Percentiles rank a stretch among this genome's conserved stretches.
Evolutionary conservation across 2,329 filamentous ascomycete genomes (phyloP).

Genomic region (Lasiodiplodia citricola): DNA sequence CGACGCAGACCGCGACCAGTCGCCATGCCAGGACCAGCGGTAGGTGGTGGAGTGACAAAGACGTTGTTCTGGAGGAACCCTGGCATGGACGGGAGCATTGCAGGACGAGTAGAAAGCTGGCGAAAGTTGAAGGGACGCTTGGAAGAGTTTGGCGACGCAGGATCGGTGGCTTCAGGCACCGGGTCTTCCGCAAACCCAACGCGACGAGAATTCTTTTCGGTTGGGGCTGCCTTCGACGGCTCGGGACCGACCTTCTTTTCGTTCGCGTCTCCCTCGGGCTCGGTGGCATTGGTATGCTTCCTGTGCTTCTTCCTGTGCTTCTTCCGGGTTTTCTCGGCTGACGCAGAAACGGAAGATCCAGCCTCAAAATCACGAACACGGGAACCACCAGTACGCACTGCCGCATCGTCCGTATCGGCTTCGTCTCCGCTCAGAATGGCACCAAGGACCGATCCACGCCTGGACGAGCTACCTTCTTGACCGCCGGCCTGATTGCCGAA

Average conservation of each 20-base stretch:
- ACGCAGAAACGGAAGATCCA: conserved; percentile 40
- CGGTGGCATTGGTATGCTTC: conserved; percentile 37
- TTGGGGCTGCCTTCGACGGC: background rate
- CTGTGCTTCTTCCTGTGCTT: conserved; percentile 56
- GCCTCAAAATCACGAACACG: conserved; percentile 57
- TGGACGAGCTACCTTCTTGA: conserved; percentile 34
- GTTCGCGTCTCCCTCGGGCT: background rate
- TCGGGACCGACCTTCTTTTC: background rate
- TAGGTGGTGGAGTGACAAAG: conserved; percentile 51
- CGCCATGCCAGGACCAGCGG: conserved; percentile 40
- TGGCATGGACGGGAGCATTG: conserved; percentile 60
- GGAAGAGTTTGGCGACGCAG: conserved; percentile 51
- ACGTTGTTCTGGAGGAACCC: conserved; percentile 68
- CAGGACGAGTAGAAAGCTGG: conserved; percentile 55
- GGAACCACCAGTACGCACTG: conserved; percentile 38
- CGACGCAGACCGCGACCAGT: conserved; percentile 43
- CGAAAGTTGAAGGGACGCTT: conserved; percentile 56
- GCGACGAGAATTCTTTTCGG: conserved; percentile 38
- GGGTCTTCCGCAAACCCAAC: conserved; percentile 61
- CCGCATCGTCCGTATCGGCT: conserved; percentile 55
- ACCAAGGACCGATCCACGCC: conserved; percentile 44
- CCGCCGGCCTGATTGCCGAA: conserved; percentile 39
- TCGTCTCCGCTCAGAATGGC: conserved; percentile 60
- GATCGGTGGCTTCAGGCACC: background rate
- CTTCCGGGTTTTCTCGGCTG: conserved; percentile 46